Base-by-base conservation (phyloP, 768 basidiomycete species). In the Chiua virens region DNA sequence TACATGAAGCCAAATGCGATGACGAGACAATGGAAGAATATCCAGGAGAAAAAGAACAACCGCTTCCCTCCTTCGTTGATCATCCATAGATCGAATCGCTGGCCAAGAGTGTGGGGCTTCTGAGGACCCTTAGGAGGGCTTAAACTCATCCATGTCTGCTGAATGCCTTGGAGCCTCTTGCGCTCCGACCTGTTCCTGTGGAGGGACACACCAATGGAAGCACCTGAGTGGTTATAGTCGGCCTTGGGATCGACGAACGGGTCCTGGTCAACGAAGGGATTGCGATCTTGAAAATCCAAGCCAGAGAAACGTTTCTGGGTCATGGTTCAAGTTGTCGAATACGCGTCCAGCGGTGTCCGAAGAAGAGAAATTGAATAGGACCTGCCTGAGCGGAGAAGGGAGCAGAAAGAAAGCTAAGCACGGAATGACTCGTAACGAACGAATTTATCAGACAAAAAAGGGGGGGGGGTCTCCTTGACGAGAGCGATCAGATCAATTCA, bases 111-210 rank as follows among this genome's bases (percentile, higher is more conserved):
- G 46, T 59, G 68, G 28, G 79, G 73, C 41, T 66, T 61, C 53
- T 74, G 74, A 15, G 66, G 66, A 0, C 66, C 62, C 7, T 57
- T 62, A 6, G 61, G 62, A 32, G 57, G 49, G 38, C 43, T 59
- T 15, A 67, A 56, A 23, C 57, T 67, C 11, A 79, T 79, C 56
- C 77, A 73, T 3, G 77, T 70, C 47, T 86, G 79, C 70, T 95
- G 89, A 38, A 97, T 79, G 4, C 91, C 90, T 67, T 97, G 95
- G 18, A 96, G 73, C 45, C 94, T 77, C 55, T 75, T 71, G 55
- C 89, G 81, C 75, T 97, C 95, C 0, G 87, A 81, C 75, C 86
- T 91, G 73, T 96, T 96, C 59, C 92, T 81, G 65, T 85, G 83
- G 20, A 96, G 78, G 62, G 86, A 76, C 27, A 66, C 64, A 27